A percentile compares a stretch with the other conserved stretches of the same genome.
Conservation (phyloP, 2,329 filamentous ascomycete species). For the Hyphodiscus sp. region DNA sequence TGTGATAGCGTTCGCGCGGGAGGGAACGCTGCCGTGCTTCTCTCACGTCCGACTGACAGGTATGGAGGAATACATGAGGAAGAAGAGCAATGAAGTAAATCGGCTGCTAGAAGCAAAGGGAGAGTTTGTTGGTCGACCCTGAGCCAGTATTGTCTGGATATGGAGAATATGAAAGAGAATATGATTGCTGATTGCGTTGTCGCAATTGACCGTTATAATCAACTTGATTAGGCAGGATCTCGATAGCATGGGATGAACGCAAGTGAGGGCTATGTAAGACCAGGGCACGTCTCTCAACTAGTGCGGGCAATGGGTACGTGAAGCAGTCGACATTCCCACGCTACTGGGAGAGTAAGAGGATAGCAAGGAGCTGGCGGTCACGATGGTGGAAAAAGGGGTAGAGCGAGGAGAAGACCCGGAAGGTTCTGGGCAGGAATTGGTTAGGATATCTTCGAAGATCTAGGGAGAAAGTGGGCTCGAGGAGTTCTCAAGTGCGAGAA, state of each 20-base stretch:
- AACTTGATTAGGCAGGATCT: too few relatives aligned
- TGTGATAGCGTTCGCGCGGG: constrained; percentile 31
- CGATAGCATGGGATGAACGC: constrained; percentile 1
- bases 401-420: constrained; percentile 33
- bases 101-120: constrained; percentile 31
- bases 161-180: constrained; percentile 35
- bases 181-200: constrained; percentile 34
- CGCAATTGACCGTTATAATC: too few relatives aligned
- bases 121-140: constrained; percentile 35
- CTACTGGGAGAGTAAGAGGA: constrained; percentile 36
- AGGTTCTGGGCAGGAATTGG: constrained; percentile 37
- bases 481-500: too few relatives aligned
- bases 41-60: constrained; percentile 33
- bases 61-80: constrained; percentile 32
- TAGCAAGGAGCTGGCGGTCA: constrained; percentile 30
- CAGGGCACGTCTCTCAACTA: constrained; percentile 35
- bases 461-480: not conserved
- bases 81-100: constrained; percentile 34
- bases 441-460: constrained; percentile 32
- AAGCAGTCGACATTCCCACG: constrained; percentile 32
- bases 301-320: constrained; percentile 37
- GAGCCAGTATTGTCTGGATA: constrained; percentile 35
- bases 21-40: constrained; percentile 35
- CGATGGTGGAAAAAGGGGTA: constrained; percentile 35
- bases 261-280: constrained; percentile 34